These are phyloP conservation scores for Colletotrichum graminicola DNA, from an alignment of 2,329 filamentous ascomycete genomes.

Conservation along the genomic window DNA sequence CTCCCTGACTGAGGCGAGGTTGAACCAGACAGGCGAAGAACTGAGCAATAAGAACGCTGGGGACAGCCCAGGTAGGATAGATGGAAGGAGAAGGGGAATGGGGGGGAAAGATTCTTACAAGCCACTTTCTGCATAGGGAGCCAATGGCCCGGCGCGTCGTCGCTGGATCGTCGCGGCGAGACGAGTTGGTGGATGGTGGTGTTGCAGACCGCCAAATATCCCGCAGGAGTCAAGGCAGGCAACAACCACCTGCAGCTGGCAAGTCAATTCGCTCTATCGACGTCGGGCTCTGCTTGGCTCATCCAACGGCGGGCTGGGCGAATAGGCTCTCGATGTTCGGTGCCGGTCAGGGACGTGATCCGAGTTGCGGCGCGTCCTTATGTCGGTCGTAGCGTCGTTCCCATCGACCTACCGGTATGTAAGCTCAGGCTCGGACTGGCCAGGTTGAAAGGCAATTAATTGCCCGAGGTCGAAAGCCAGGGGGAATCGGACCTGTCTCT, in stretches of 20 bases:
- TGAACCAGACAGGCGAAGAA: slow-evolving; percentile 7
- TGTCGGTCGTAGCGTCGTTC: background rate
- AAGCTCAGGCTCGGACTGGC: background rate
- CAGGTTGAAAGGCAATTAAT: background rate
- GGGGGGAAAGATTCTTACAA: slow-evolving; percentile 28
- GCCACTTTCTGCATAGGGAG: slow-evolving; percentile 34
- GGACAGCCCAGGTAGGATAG: slow-evolving; percentile 2
- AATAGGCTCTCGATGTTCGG: slow-evolving; percentile 1
- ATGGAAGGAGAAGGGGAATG: background rate
- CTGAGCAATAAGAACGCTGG: slow-evolving; percentile 32
- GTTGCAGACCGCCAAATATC: slow-evolving; percentile 40
- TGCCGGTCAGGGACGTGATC: slow-evolving; percentile 3
- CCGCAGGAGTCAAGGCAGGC: slow-evolving; percentile 28
- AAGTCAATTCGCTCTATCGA: background rate
- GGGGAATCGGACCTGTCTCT: background rate
- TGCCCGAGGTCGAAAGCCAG: background rate
- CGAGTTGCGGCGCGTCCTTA: background rate
- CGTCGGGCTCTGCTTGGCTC: slow-evolving; percentile 15
- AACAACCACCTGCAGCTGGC: slow-evolving; percentile 14
- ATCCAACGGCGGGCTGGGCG: background rate
- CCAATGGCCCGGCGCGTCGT: slow-evolving; percentile 32
- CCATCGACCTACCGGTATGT: background rate
- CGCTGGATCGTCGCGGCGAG: slow-evolving; percentile 36
- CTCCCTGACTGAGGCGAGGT: slow-evolving; percentile 21
- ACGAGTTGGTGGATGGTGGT: slow-evolving; percentile 30